Evolutionary conservation across 768 basidiomycete species (phyloP).

Genomic region (Termitomyces sp.): DNA sequence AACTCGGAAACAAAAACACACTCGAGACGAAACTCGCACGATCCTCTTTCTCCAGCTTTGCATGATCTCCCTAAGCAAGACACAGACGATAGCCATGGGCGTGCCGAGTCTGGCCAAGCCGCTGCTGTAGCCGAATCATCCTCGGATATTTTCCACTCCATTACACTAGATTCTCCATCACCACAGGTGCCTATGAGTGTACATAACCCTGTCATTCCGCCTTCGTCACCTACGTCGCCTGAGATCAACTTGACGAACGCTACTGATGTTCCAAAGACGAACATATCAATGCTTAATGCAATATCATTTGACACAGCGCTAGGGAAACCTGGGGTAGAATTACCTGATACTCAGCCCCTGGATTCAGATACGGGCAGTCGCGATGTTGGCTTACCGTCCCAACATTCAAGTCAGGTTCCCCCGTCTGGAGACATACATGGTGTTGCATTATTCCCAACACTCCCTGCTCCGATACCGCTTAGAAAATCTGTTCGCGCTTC

Average conservation of each 20-base stretch:
- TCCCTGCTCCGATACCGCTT: constrained; percentile 65
- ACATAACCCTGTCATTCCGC: neutral
- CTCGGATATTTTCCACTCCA: constrained; percentile 34
- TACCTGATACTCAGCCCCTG: constrained; percentile 1
- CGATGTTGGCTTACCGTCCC: constrained; percentile 26
- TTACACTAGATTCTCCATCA: constrained; percentile 32
- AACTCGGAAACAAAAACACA: constrained; percentile 34
- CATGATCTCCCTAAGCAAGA: neutral
- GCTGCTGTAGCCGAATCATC: constrained; percentile 21
- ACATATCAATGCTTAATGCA: neutral
- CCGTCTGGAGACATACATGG: constrained; percentile 32
- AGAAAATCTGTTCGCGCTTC: constrained; percentile 58
- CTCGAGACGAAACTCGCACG: neutral
- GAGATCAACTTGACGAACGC: neutral
- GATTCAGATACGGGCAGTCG: constrained; percentile 11
- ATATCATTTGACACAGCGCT: constrained; percentile 9
- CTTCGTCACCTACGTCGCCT: neutral
- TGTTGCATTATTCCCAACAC: constrained; percentile 47
- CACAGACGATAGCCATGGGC: neutral
- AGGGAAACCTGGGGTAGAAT: constrained; percentile 2
- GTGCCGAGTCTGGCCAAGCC: neutral
- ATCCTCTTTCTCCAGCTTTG: neutral
- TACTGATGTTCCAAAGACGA: neutral
- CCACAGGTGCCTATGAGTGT: neutral
- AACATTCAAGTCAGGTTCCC: constrained; percentile 23